phyloP scores from a whole-genome alignment of 2,329 filamentous ascomycete genomes.

The Coniella lustricola region DNA sequence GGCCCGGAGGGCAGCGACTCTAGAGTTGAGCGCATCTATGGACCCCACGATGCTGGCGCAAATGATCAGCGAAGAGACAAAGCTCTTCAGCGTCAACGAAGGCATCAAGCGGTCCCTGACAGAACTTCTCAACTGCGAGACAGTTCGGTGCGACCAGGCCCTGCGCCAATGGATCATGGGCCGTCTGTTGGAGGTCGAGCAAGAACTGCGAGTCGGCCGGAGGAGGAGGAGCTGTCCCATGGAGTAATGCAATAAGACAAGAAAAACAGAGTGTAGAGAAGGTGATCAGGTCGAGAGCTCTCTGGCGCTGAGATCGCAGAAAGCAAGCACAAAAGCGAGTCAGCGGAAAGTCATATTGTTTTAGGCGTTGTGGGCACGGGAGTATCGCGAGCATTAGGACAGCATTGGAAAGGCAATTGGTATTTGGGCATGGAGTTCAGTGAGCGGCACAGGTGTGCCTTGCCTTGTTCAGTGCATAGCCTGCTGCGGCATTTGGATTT shows the following conservation, averaged over 20 bases:
- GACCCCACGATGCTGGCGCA: conserved; percentile 42
- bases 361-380: conserved; percentile 3
- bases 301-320: too few species aligned
- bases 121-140: conserved; percentile 54
- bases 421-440: neutral
- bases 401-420: neutral
- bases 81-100: conserved; percentile 50
- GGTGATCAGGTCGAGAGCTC: too few species aligned
- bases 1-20: conserved; percentile 13
- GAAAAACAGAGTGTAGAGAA: too few species aligned
- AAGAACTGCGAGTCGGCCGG: conserved; percentile 47
- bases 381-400: neutral
- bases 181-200: conserved; percentile 53
- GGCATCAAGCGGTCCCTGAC: conserved; percentile 55
- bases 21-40: conserved; percentile 30
- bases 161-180: conserved; percentile 54
- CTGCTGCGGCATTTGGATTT: too few species aligned
- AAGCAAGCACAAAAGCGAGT: too few species aligned
- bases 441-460: neutral
- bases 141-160: conserved; percentile 41
- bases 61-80: conserved; percentile 46
- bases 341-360: conserved; percentile 2
- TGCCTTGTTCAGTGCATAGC: too few species aligned
- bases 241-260: conserved; percentile 17
- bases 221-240: conserved; percentile 35